These are phyloP conservation scores for Entamoeba dispar DNA, from an alignment of 208 protist species.

Conservation along the genomic window DNA sequence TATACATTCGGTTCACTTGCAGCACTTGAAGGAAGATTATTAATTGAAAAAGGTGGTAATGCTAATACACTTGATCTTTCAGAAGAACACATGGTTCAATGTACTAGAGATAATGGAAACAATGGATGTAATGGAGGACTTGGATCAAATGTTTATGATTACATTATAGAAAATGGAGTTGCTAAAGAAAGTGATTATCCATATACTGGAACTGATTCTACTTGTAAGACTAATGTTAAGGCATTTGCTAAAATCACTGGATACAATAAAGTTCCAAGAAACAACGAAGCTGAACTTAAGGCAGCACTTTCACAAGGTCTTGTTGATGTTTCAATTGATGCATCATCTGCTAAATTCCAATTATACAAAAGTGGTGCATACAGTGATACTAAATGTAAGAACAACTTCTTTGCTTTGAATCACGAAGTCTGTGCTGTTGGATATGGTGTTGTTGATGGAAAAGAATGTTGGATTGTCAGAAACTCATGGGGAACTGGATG, in stretches of 20 bases:
- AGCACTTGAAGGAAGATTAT: not conserved
- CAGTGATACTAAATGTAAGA: not conserved
- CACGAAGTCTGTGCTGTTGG: slow-evolving; percentile 1
- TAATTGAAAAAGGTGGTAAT: not conserved
- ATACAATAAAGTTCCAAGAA: too few relatives aligned
- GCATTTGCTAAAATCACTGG: not conserved
- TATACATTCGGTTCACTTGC: not conserved
- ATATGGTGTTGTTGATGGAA: slow-evolving; percentile 2
- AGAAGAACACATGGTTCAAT: not conserved
- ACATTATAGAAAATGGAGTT: too few relatives aligned
- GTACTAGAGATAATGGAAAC: too few relatives aligned
- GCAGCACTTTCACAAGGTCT: not conserved
- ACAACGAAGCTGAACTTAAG: not conserved
- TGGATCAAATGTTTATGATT: too few relatives aligned
- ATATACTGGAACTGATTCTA: too few relatives aligned
- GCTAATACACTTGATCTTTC: not conserved
- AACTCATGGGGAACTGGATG: not conserved
- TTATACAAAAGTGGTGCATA: not conserved
- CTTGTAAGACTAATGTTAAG: too few relatives aligned
- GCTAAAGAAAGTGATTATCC: too few relatives aligned
- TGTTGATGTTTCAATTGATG: not conserved
- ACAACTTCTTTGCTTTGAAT: not conserved
- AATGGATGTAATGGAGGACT: too few relatives aligned
- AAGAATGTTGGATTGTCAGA: slow-evolving; percentile 6
- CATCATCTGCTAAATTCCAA: not conserved